phyloP scores from a whole-genome alignment of 2,329 filamentous ascomycete genomes.

The Paracamarosporium sp. region DNA sequence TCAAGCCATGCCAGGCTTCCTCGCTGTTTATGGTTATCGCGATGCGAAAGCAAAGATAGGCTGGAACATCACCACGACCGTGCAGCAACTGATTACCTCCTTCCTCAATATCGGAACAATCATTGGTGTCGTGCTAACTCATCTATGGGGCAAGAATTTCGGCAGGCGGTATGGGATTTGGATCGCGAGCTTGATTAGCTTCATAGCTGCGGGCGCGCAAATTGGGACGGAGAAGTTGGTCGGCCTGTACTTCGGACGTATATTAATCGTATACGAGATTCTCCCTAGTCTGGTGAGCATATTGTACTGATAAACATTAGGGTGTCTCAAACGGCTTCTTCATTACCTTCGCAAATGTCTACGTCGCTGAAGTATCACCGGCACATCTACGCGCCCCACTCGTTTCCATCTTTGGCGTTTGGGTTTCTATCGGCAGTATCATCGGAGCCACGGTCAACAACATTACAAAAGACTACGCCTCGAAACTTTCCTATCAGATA shows the following conservation, averaged over 20 bases:
- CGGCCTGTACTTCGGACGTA: conserved; percentile 51
- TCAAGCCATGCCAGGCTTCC: conserved; percentile 18
- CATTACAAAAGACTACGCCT: conserved; percentile 27
- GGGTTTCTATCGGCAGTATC: conserved; percentile 56
- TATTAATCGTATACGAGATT: conserved; percentile 29
- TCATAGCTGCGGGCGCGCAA: conserved; percentile 37
- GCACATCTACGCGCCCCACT: conserved; percentile 45
- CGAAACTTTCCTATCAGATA: conserved; percentile 44
- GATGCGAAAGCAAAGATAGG: conserved; percentile 13
- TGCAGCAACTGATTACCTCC: conserved; percentile 57
- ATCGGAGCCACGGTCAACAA: conserved; percentile 55
- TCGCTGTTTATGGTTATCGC: conserved; percentile 15
- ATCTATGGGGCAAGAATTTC: conserved; percentile 54
- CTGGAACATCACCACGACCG: conserved; percentile 10
- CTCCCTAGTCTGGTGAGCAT: not conserved
- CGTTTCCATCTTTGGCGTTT: conserved; percentile 52
- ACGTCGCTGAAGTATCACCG: conserved; percentile 49
- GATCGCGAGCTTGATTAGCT: conserved; percentile 53
- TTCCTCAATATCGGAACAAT: conserved; percentile 59
- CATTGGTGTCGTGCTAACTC: conserved; percentile 54
- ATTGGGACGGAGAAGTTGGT: conserved; percentile 13
- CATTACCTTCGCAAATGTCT: conserved; percentile 60
- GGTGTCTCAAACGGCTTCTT: conserved; percentile 46
- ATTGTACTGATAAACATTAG: not conserved
- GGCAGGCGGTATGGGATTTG: conserved; percentile 55